phyloP scores from a whole-genome alignment of 441 rosid species.

The Lepidium campestre region DNA sequence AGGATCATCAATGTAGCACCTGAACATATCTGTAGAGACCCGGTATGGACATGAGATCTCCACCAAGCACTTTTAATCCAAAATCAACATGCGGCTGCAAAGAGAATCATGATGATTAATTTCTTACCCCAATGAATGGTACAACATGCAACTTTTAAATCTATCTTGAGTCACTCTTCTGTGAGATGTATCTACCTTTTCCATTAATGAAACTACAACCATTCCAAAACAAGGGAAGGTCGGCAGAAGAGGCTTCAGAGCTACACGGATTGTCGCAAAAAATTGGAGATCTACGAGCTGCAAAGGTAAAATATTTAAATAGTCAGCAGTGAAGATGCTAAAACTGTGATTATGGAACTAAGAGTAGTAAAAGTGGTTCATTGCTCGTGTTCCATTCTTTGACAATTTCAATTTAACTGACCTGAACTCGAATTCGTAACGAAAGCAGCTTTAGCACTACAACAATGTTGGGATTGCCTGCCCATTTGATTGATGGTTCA shows the following conservation, averaged over 20 bases:
- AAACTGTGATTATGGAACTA: conserved; percentile 7
- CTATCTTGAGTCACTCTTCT: background rate
- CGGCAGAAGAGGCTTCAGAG: conserved; percentile 83
- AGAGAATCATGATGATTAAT: conserved; percentile 6
- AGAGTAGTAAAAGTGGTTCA: background rate
- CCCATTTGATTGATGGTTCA: conserved; percentile 85
- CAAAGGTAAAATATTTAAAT: conserved; percentile 4
- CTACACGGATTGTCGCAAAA: conserved; percentile 52
- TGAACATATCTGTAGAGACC: conserved; percentile 83
- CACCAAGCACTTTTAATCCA: conserved; percentile 80
- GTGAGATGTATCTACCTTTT: conserved; percentile 41
- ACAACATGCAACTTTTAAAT: background rate
- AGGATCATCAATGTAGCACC: conserved; percentile 59
- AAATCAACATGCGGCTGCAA: conserved; percentile 88
- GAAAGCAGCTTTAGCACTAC: conserved; percentile 56
- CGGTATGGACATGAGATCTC: conserved; percentile 91
- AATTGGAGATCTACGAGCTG: conserved; percentile 82
- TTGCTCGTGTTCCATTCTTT: background rate
- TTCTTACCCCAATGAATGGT: background rate
- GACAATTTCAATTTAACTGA: conserved; percentile 29
- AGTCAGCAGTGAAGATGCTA: conserved; percentile 28
- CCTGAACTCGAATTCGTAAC: conserved; percentile 61
- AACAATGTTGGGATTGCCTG: conserved; percentile 82
- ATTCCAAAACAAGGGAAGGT: conserved; percentile 84
- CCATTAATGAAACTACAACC: conserved; percentile 67